Conservation (phyloP, 2,329 filamentous ascomycete species). For the Pseudocercospora musae region DNA sequence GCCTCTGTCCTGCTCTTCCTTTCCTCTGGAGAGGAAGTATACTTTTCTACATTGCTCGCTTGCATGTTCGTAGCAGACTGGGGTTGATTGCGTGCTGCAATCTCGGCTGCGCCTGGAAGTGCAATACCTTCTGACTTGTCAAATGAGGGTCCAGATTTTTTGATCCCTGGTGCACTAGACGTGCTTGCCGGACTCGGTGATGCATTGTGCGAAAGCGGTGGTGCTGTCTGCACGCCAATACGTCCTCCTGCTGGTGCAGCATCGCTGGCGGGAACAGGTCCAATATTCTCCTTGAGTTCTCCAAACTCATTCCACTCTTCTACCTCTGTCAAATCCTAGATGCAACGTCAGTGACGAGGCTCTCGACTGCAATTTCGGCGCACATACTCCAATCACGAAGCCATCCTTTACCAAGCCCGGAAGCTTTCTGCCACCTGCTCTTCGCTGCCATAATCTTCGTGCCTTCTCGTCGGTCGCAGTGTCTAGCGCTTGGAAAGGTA, state of each 20-base stretch:
- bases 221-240: slow-evolving; percentile 28
- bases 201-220: slow-evolving; percentile 19
- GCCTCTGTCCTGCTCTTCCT: slow-evolving; percentile 28
- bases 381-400: slow-evolving; percentile 75
- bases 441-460: slow-evolving; percentile 80
- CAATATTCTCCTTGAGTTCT: slow-evolving; percentile 83
- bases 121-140: slow-evolving; percentile 25
- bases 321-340: slow-evolving; percentile 83
- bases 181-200: slow-evolving; percentile 2
- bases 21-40: slow-evolving; percentile 25
- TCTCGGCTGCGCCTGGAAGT: slow-evolving; percentile 35
- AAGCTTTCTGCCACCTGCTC: slow-evolving; percentile 81
- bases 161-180: slow-evolving; percentile 10
- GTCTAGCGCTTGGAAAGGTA: slow-evolving; percentile 90
- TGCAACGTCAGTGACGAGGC: not conserved
- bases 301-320: slow-evolving; percentile 99
- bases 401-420: slow-evolving; percentile 87
- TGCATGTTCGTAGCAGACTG: slow-evolving; percentile 10
- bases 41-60: slow-evolving; percentile 26
- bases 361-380: not conserved
- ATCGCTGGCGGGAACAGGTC: slow-evolving; percentile 44
- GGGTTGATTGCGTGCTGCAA: slow-evolving; percentile 21
- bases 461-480: slow-evolving; percentile 86
- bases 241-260: slow-evolving; percentile 28
- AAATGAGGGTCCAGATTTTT: slow-evolving; percentile 20